Evolutionary conservation across 208 protist species (phyloP), one percentile per base, ranked within the genome.

Genomic region (Leishmania mexicana): DNA sequence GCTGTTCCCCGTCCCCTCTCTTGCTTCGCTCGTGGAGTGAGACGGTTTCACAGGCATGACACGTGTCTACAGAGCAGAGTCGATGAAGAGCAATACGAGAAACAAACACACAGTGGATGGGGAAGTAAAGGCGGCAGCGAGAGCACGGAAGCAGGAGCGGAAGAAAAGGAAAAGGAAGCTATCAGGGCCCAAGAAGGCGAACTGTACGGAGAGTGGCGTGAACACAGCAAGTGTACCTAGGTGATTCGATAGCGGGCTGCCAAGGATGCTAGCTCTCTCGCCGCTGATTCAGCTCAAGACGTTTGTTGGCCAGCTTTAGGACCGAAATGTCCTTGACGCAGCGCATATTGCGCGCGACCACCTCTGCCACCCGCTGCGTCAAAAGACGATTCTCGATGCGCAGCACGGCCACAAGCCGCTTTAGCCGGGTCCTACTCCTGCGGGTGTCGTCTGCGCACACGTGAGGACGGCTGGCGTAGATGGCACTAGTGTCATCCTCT

Each of bases 301-400:
- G 77, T 64, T 68, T 78, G 64, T 60, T 51, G 8, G 73, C 35
- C n/a, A 82, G 38, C 72, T 74, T 87, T 54, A 89, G 64, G 40
- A 74, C 75, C 13, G 85, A 83, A 42, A 89, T 83, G 4, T 81
- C 75, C 35, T 57, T 72, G 54, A 87, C 82, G 40, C 83, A 85
- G 8, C 73, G 62, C 60, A 72, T 80, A 62, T 88, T 91, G 28
- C 75, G 78, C 49, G 64, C 64, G 8, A 85, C 85, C 60, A 89
- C 49, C 76, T 79, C 79, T 42, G 24, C 17, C 8, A 91, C 73
- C 31, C 83, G 77, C 31, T 72, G 71, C 31, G 84, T 85, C 62
- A 91, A 74, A 28, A 91, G 60, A 13, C 51, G 70, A 64, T 89
- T 91, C 51, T 89, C 81, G 15, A 72, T 51, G 11, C 75, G 81